phyloP scores from a whole-genome alignment of 768 basidiomycete species.

The Termitomyces sp. region DNA sequence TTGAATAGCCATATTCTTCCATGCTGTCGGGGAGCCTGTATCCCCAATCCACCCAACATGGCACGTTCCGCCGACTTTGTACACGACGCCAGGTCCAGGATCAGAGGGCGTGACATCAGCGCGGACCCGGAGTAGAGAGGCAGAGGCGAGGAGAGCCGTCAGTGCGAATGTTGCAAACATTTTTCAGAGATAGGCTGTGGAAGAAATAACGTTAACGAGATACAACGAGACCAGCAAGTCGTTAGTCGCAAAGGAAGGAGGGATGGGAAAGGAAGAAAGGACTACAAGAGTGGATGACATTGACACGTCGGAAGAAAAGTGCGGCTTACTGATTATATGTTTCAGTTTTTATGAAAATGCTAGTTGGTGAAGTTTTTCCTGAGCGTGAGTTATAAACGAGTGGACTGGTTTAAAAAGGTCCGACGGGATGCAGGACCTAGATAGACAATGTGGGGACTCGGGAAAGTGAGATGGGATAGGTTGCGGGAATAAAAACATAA shows the following conservation, averaged over 20 bases:
- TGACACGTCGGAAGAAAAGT: slow-evolving; percentile 1
- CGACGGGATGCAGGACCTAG: not conserved
- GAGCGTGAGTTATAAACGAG: slow-evolving; percentile 2
- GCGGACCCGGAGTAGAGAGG: slow-evolving; percentile 27
- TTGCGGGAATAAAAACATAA: slow-evolving; percentile 11
- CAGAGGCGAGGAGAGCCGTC: slow-evolving; percentile 32
- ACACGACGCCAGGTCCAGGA: slow-evolving; percentile 56
- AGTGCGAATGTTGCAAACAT: slow-evolving; percentile 37
- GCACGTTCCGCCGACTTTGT: slow-evolving; percentile 54
- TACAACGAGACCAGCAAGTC: slow-evolving; percentile 11
- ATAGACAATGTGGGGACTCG: not conserved
- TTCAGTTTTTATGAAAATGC: not conserved
- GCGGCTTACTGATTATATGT: not conserved
- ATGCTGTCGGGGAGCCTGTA: slow-evolving; percentile 40
- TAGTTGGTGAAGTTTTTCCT: not conserved
- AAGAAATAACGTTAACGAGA: not conserved
- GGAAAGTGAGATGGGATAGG: not conserved
- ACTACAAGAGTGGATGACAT: slow-evolving; percentile 5
- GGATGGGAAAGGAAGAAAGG: not conserved
- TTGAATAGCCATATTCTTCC: slow-evolving; percentile 71
- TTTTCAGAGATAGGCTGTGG: slow-evolving; percentile 3
- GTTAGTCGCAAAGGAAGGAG: not conserved
- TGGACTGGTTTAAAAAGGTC: slow-evolving; percentile 10
- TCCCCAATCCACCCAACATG: slow-evolving; percentile 57
- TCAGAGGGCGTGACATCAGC: slow-evolving; percentile 56